Evolutionary conservation across 208 protist species (phyloP).

Genomic region (Leishmania tarentolae): DNA sequence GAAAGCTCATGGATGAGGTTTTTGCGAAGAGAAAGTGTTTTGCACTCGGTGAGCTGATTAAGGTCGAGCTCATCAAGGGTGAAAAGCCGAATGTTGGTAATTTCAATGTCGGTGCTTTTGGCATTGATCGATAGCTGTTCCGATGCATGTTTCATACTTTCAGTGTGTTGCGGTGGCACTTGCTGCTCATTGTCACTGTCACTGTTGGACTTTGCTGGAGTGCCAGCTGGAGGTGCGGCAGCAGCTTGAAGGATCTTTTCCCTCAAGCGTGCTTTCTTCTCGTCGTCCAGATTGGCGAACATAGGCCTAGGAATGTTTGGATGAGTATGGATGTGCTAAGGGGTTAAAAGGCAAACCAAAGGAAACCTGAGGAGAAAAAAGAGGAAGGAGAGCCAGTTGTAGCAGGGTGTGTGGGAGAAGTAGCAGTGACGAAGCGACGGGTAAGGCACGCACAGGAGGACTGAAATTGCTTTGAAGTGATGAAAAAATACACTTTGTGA

Average conservation of each 20-base stretch:
- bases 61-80: conserved; percentile 84
- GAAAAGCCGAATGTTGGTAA: conserved; percentile 87
- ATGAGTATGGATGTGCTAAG: neutral
- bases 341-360: neutral
- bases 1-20: conserved; percentile 90
- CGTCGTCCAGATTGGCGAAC: conserved; percentile 34
- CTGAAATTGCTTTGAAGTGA: neutral
- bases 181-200: conserved; percentile 28
- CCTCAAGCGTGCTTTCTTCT: conserved; percentile 31
- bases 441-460: neutral
- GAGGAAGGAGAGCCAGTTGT: neutral
- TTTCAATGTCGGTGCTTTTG: conserved; percentile 63
- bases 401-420: neutral
- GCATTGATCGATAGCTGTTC: conserved; percentile 62
- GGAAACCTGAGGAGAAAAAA: neutral
- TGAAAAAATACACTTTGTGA: too few relatives aligned
- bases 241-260: conserved; percentile 29
- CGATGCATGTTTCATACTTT: conserved; percentile 20
- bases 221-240: conserved; percentile 5
- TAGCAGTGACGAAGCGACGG: neutral
- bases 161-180: conserved; percentile 18
- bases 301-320: conserved; percentile 1
- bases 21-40: conserved; percentile 75
- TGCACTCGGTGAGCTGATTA: conserved; percentile 63
- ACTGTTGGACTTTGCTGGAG: conserved; percentile 18